Conservation (phyloP, 306 rosid genomes). For the Citrullus amarus region DNA sequence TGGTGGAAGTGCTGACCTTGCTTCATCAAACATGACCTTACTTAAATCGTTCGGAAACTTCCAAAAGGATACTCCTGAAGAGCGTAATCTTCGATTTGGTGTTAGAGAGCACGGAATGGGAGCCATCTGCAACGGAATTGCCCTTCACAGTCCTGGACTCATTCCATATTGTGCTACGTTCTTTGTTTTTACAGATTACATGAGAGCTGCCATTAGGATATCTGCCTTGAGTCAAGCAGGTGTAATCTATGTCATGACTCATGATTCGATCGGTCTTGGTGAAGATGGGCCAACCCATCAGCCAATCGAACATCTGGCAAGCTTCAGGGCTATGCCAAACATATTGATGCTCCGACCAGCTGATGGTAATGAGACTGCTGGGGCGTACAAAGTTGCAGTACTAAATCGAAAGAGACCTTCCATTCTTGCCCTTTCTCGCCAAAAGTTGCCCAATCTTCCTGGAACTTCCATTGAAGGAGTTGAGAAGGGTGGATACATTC, state of each 20-base stretch:
- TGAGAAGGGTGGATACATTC: constrained; percentile 74
- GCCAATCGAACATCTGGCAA: constrained; percentile 90
- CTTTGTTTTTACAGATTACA: constrained; percentile 96
- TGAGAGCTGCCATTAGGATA: constrained; percentile 94
- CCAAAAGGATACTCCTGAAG: constrained; percentile 77
- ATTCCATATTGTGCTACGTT: constrained; percentile 93
- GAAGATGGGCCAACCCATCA: constrained; percentile 99
- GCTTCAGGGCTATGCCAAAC: constrained; percentile 99
- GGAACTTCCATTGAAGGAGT: constrained; percentile 89
- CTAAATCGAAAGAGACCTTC: constrained; percentile 79
- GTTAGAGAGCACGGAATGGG: constrained; percentile 99
- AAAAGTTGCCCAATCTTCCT: constrained; percentile 67
- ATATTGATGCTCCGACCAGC: constrained; percentile 96
- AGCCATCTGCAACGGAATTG: constrained; percentile 89
- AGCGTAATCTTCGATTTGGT: constrained; percentile 88
- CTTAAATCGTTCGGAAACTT: constrained; percentile 71
- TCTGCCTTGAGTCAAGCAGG: constrained; percentile 66
- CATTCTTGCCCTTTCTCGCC: constrained; percentile 94
- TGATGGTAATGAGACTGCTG: constrained; percentile 94
- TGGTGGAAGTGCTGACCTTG: constrained; percentile 98
- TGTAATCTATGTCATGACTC: constrained; percentile 94
- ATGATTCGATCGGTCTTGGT: constrained; percentile 94
- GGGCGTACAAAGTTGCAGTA: constrained; percentile 86
- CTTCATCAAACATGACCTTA: constrained; percentile 96
- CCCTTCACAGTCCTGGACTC: constrained; percentile 87